Evolutionary conservation across 164 flowering plant species (phyloP).

Genomic region (grape (Vitis vinifera)): DNA sequence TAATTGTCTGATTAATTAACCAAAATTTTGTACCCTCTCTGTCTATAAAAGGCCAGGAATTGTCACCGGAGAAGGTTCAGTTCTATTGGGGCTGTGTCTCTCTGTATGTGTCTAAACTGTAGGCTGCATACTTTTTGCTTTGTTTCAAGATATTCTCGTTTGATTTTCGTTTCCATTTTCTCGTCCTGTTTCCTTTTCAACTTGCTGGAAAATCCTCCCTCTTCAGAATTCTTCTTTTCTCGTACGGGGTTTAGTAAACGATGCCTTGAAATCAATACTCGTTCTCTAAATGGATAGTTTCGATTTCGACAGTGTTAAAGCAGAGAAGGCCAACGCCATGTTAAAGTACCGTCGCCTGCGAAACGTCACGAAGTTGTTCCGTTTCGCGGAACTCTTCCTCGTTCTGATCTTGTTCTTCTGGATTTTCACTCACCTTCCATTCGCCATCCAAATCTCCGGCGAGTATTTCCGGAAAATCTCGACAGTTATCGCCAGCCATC

Average conservation of each 20-base stretch:
- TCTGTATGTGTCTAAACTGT: neutral
- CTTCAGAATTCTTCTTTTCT: neutral
- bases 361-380: conserved; percentile 42
- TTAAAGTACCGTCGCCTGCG: conserved; percentile 29
- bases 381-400: conserved; percentile 46
- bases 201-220: conserved; percentile 6
- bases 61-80: neutral
- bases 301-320: conserved; percentile 35
- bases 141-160: neutral
- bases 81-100: neutral
- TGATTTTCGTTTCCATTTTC: neutral
- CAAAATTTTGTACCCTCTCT: neutral
- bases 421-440: conserved; percentile 37
- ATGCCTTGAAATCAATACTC: neutral
- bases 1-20: too few relatives aligned
- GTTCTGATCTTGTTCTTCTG: conserved; percentile 43
- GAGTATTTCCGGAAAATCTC: conserved; percentile 28
- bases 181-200: neutral
- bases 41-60: conserved; percentile 6
- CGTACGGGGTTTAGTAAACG: neutral
- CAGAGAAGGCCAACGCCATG: conserved; percentile 52
- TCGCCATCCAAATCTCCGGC: conserved; percentile 39
- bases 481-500: conserved; percentile 42
- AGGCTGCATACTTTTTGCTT: too few relatives aligned
- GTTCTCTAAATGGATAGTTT: conserved; percentile 23